Evolutionary conservation across 2,329 filamentous ascomycete species (phyloP).

Genomic region (Seiridium cupressi): DNA sequence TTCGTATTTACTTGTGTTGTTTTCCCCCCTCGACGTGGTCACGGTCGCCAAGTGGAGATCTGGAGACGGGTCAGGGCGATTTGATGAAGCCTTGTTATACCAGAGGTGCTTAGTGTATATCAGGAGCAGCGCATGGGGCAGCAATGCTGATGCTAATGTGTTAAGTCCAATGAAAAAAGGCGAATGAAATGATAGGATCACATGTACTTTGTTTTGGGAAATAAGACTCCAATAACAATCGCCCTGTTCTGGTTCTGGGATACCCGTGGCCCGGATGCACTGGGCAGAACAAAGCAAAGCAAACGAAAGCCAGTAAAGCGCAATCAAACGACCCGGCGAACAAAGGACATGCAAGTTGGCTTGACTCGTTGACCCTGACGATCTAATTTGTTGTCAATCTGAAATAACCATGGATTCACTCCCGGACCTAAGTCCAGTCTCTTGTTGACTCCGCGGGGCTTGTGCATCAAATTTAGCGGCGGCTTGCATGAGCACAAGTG

Average conservation of each 20-base stretch:
- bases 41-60: constrained; percentile 11
- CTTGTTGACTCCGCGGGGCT: neutral
- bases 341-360: neutral
- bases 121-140: constrained; percentile 1
- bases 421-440: too few relatives aligned
- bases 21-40: constrained; percentile 7
- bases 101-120: constrained; percentile 21
- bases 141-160: neutral
- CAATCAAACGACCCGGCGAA: neutral
- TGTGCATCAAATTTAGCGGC: too few relatives aligned
- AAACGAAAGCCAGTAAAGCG: neutral
- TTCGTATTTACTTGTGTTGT: neutral
- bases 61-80: neutral
- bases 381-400: constrained; percentile 7
- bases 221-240: neutral
- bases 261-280: neutral
- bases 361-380: constrained; percentile 9
- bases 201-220: neutral
- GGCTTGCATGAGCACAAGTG: too few relatives aligned
- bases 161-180: neutral
- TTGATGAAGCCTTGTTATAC: constrained; percentile 12
- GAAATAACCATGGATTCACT: neutral
- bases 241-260: neutral
- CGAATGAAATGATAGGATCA: neutral
- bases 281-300: neutral